Evolutionary conservation across 1,284 basidiomycete species (phyloP).

Genomic region (Pyrrhoderma noxium): DNA sequence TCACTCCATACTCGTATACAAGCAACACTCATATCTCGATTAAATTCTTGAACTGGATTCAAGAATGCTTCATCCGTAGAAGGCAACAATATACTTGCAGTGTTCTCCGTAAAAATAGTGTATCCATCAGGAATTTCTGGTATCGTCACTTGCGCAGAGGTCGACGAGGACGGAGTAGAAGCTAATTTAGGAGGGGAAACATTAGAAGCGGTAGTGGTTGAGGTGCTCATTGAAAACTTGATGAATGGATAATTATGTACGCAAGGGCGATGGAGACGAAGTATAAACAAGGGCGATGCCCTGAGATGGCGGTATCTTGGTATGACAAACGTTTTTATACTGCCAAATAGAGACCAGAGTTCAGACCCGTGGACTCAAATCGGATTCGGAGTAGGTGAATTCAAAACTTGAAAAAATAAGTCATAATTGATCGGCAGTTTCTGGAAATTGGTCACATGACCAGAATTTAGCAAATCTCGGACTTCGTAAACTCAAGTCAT

Average conservation of each 20-base stretch:
- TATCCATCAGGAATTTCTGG: constrained; percentile 76
- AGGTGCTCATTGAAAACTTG: too few species aligned
- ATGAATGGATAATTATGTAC: constrained; percentile 2
- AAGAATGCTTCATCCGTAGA: constrained; percentile 80
- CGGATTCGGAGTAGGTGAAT: too few species aligned
- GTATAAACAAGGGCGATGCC: constrained; percentile 13
- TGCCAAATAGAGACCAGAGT: too few species aligned
- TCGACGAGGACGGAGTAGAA: not conserved
- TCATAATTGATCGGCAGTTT: too few species aligned
- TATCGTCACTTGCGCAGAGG: constrained; percentile 39
- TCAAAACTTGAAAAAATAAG: too few species aligned
- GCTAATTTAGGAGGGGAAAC: too few species aligned
- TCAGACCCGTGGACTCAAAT: too few species aligned
- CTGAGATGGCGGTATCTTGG: constrained; percentile 2
- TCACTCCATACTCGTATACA: constrained; percentile 86
- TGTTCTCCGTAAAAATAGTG: constrained; percentile 79
- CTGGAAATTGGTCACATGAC: not conserved
- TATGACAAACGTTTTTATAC: constrained; percentile 5
- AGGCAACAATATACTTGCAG: constrained; percentile 75
- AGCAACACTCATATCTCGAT: constrained; percentile 88
- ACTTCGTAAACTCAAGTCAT: not conserved
- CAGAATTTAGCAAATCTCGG: not conserved
- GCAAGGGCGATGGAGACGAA: not conserved
- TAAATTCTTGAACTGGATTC: constrained; percentile 98
- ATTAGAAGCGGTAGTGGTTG: too few species aligned